Evolutionary conservation across 208 protist genomes (phyloP), one percentile per base, ranked within the genome.

Genomic region (Trypanosoma avium): DNA sequence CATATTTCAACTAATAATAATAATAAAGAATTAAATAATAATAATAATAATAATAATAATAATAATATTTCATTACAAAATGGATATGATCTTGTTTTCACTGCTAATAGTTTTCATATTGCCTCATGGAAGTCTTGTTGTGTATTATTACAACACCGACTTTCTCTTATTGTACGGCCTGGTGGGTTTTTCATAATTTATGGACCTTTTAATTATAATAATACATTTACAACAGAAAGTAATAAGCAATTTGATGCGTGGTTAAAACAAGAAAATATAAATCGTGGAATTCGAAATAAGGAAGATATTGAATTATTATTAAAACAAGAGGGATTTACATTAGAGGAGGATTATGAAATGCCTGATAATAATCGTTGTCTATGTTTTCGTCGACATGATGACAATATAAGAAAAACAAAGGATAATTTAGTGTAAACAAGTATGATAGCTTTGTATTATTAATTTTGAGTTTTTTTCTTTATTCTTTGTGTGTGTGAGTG

Each of bases 161-260:
- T 72, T 19, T 46, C 54, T 5, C 47, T 56, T 9, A 46, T 63
- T 38, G 17, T 72, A 15, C 30, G 48, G 21, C 56, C 48, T 0
- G 67, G 57, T 47, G 67, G 56, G 1, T 29, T 72, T n/a, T 72
- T 72, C 56, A 19, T 55, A 9, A 36, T 72, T 1, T 72, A 72
- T 33, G 67, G 58, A 3, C 33, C 67, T 4, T 72, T 72, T 40
- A 72, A 72, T 45, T 72, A 65, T 57, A 59, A 72, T 32, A 46
- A 48, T 13, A 66, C 47, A 1, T 58, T 59, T 42, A 67, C 67
- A 2, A 49, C 57, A n/a, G 67, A 73, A 13, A 65, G 55, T 10
- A 73, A 67, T 50, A 22, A 42, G 4, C 58, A 49, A 15, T 67
- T 66, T 60, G 45, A 60, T 55, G 40, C 15, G 9, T 27, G 29